A percentile compares a stretch with the other conserved stretches of the same genome.
These are phyloP conservation scores for Fusarium decemcellulare DNA, from an alignment of 2,329 filamentous ascomycete genomes.

Conservation along the genomic window DNA sequence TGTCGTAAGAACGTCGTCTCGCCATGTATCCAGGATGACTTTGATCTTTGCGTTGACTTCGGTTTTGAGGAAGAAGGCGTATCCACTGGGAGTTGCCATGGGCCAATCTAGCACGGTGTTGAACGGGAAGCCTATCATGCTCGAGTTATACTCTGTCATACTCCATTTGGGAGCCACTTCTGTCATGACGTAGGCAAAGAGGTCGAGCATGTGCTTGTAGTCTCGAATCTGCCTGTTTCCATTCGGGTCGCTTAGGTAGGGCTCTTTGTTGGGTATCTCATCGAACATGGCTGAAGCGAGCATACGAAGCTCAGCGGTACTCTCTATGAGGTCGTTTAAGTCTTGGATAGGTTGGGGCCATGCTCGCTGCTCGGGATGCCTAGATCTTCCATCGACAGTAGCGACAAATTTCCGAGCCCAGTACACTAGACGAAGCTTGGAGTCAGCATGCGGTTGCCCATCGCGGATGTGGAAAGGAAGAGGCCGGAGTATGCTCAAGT, in stretches of 20 bases:
- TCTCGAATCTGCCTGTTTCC: slow-evolving; percentile 29
- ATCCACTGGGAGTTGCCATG: slow-evolving; percentile 20
- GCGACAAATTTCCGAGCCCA: neutral
- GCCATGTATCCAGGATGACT: slow-evolving; percentile 11
- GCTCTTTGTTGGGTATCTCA: slow-evolving; percentile 41
- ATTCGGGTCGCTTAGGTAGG: slow-evolving; percentile 30
- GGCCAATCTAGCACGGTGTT: slow-evolving; percentile 27
- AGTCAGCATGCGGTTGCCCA: neutral
- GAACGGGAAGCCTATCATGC: slow-evolving; percentile 18
- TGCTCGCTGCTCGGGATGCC: neutral
- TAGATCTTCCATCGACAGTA: neutral
- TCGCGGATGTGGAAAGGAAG: neutral
- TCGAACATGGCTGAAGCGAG: slow-evolving; percentile 30
- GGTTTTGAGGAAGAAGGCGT: slow-evolving; percentile 22
- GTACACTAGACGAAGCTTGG: neutral
- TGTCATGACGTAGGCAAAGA: slow-evolving; percentile 33
- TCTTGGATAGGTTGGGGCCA: slow-evolving; percentile 2
- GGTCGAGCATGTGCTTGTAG: slow-evolving; percentile 41
- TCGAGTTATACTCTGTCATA: neutral
- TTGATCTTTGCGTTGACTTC: neutral
- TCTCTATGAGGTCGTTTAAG: slow-evolving; percentile 22
- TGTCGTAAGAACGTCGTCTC: slow-evolving; percentile 3
- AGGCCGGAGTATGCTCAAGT: too few relatives aligned
- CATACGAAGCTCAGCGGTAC: slow-evolving; percentile 41
- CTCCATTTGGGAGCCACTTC: slow-evolving; percentile 38